Evolutionary conservation across 495 filamentous ascomycete species (phyloP).

Genomic region (Hypoxylon perforatum): DNA sequence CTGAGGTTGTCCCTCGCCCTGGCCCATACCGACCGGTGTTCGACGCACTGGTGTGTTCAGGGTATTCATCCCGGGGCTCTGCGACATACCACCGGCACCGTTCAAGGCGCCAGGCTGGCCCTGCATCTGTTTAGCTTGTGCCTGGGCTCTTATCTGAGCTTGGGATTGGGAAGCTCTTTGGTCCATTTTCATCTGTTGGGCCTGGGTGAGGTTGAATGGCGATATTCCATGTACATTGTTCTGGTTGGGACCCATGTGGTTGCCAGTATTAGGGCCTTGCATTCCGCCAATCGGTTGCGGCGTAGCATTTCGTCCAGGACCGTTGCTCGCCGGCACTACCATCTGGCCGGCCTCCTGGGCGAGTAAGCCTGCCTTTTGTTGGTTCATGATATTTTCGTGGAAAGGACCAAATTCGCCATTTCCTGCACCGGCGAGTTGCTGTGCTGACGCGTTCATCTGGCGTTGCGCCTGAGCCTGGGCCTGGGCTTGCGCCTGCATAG

Average conservation of each 20-base stretch:
- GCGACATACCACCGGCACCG: slow-evolving; percentile 56
- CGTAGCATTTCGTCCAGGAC: slow-evolving; percentile 56
- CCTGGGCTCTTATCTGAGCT: slow-evolving; percentile 52
- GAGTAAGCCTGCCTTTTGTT: slow-evolving; percentile 57
- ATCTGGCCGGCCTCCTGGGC: slow-evolving; percentile 62
- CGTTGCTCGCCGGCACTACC: slow-evolving; percentile 61
- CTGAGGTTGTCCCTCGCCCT: slow-evolving; percentile 46
- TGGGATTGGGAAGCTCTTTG: slow-evolving; percentile 50
- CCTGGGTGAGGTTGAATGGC: slow-evolving; percentile 51
- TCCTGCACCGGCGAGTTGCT: slow-evolving; percentile 45
- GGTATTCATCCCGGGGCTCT: slow-evolving; percentile 63
- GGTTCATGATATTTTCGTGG: slow-evolving; percentile 59
- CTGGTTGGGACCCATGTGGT: slow-evolving; percentile 51
- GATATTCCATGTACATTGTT: slow-evolving; percentile 50
- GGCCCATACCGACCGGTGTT: slow-evolving; percentile 54
- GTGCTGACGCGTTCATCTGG: slow-evolving; percentile 50
- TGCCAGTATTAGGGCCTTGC: slow-evolving; percentile 48
- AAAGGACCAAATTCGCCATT: slow-evolving; percentile 53
- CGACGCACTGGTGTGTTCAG: slow-evolving; percentile 61
- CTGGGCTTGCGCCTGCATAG: slow-evolving; percentile 45
- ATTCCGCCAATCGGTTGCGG: slow-evolving; percentile 53
- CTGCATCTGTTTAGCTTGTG: slow-evolving; percentile 57
- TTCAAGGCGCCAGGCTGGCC: slow-evolving; percentile 60
- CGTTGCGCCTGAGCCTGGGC: slow-evolving; percentile 35
- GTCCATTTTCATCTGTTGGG: slow-evolving; percentile 55